Evolutionary conservation across 495 filamentous ascomycete genomes (phyloP).

Genomic region (Achaetomiella virescens): DNA sequence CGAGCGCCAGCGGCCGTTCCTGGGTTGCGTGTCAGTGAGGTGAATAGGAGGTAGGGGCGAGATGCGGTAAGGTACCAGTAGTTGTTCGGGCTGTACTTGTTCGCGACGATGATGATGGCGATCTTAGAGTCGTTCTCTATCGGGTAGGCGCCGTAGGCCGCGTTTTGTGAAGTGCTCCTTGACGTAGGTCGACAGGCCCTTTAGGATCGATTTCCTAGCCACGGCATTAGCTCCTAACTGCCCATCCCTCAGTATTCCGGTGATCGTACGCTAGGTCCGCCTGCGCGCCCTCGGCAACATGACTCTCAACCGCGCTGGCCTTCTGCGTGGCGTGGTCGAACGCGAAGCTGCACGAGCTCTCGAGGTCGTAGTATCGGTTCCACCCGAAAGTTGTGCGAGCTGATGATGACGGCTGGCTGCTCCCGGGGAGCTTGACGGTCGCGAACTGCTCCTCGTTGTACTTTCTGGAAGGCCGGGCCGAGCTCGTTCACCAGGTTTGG

Average conservation of each 20-base stretch:
- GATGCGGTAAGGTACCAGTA: conserved; percentile 60
- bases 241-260: background rate
- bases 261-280: conserved; percentile 66
- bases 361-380: conserved; percentile 82
- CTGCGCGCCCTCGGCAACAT: conserved; percentile 73
- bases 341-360: conserved; percentile 75
- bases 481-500: conserved; percentile 62
- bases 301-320: conserved; percentile 73
- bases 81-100: conserved; percentile 96
- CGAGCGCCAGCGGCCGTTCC: conserved; percentile 95
- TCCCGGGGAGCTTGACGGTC: conserved; percentile 80
- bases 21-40: conserved; percentile 24
- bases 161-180: conserved; percentile 83
- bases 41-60: background rate
- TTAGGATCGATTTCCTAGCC: conserved; percentile 70
- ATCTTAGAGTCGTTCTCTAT: conserved; percentile 67
- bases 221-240: conserved; percentile 2
- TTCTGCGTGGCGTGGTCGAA: conserved; percentile 84
- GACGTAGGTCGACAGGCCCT: conserved; percentile 68
- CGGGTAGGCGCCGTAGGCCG: conserved; percentile 74
- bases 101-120: conserved; percentile 79
- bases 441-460: conserved; percentile 95
- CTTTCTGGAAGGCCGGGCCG: conserved; percentile 75
- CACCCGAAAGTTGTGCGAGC: conserved; percentile 74
- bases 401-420: conserved; percentile 80